These are phyloP conservation scores for Gossypium arboreum DNA, from an alignment of 345 rosid species.

Conservation along the genomic window DNA sequence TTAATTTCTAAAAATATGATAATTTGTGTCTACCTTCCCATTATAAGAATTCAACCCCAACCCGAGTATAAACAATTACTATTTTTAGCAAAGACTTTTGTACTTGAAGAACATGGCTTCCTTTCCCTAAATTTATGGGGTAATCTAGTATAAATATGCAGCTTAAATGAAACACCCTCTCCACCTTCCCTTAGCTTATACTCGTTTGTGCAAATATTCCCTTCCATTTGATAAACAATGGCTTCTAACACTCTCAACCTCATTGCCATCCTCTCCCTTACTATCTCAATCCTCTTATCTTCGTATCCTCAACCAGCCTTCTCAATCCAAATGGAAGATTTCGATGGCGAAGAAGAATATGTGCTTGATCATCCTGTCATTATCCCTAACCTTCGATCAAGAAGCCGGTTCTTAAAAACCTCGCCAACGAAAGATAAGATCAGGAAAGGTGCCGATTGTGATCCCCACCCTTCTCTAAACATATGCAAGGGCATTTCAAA, in stretches of 20 bases:
- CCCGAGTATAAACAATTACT: no score
- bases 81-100: no score
- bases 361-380: constrained; percentile 33
- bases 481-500: constrained; percentile 54
- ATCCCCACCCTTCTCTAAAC: constrained; percentile 17
- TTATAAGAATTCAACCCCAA: no score
- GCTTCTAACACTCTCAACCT: constrained; percentile 9
- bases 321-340: neutral
- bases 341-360: constrained; percentile 29
- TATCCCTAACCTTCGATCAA: constrained; percentile 8
- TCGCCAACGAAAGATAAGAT: constrained; percentile 17
- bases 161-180: neutral
- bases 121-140: neutral
- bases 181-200: neutral
- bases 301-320: constrained; percentile 6
- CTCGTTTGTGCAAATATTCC: neutral
- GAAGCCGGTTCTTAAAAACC: constrained; percentile 33
- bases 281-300: constrained; percentile 2
- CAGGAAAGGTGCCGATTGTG: constrained; percentile 44
- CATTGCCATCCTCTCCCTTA: constrained; percentile 4
- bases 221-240: constrained; percentile 12
- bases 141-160: neutral
- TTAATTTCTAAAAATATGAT: no score
- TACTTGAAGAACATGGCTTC: no score
- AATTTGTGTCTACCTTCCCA: no score